Evolutionary conservation across 2,329 filamentous ascomycete species (phyloP).

Genomic region (Aspergillus hortae): DNA sequence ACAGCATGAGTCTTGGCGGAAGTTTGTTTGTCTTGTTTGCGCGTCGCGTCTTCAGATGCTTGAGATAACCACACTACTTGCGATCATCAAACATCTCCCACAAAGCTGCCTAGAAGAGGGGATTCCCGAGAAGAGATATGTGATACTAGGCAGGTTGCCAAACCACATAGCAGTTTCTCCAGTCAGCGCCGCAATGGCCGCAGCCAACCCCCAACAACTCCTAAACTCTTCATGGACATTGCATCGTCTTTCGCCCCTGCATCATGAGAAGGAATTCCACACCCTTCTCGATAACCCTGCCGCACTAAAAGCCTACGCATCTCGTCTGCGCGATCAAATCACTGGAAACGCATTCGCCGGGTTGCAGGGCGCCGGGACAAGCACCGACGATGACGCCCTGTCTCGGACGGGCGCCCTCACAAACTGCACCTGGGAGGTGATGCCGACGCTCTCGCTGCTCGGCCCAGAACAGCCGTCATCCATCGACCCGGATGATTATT

Average conservation of each 20-base stretch:
- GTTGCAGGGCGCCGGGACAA: slow-evolving; percentile 33
- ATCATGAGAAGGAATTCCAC: slow-evolving; percentile 41
- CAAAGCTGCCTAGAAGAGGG: no score
- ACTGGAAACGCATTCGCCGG: slow-evolving; percentile 48
- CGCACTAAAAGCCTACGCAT: slow-evolving; percentile 45
- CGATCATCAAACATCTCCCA: neutral
- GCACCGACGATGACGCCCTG: slow-evolving; percentile 35
- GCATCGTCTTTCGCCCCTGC: slow-evolving; percentile 53
- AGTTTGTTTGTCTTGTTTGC: slow-evolving; percentile 11
- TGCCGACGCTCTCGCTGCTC: slow-evolving; percentile 31
- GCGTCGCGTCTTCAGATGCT: neutral
- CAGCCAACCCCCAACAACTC: slow-evolving; percentile 35
- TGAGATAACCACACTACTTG: neutral
- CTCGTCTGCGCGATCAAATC: slow-evolving; percentile 47
- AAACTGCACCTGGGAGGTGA: slow-evolving; percentile 44
- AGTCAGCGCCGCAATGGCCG: slow-evolving; percentile 20
- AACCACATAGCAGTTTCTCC: neutral
- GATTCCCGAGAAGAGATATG: no score
- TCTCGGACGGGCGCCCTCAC: slow-evolving; percentile 47
- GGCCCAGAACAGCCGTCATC: slow-evolving; percentile 24
- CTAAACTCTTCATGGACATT: slow-evolving; percentile 54
- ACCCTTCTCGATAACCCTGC: slow-evolving; percentile 31
- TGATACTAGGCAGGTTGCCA: no score
- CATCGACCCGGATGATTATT: neutral
- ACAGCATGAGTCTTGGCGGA: neutral